Evolutionary conservation across 78 protist species (phyloP).

Genomic region (Dictyostelium capitatum): DNA sequence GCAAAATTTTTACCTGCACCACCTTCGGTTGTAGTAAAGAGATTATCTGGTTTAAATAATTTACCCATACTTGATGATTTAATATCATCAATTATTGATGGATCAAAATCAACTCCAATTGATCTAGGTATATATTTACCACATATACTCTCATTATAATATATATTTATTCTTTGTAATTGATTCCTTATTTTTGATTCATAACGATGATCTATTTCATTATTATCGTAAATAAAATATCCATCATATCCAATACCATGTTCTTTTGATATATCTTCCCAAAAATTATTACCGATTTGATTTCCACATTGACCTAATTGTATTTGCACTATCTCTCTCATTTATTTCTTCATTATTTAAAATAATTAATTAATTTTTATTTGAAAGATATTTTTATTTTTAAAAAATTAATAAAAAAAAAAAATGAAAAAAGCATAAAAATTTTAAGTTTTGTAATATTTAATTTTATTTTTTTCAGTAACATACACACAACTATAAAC

Average conservation of each 20-base stretch:
- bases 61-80: conserved; percentile 95
- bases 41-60: conserved; percentile 98
- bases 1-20: conserved; percentile 98
- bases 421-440: background rate
- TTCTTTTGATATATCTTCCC: conserved; percentile 96
- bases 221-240: conserved; percentile 90
- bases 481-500: background rate
- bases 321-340: conserved; percentile 97
- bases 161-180: conserved; percentile 98
- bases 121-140: conserved; percentile 98
- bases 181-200: conserved; percentile 95
- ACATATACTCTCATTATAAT: conserved; percentile 97
- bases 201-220: conserved; percentile 78
- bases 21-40: conserved; percentile 95
- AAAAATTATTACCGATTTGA: conserved; percentile 96
- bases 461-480: background rate
- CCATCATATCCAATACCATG: conserved; percentile 98
- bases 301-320: conserved; percentile 99
- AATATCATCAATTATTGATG: conserved; percentile 97
- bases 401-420: background rate
- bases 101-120: conserved; percentile 98
- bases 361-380: too few relatives aligned
- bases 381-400: too few relatives aligned
- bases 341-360: conserved; percentile 33
- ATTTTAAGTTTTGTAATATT: background rate